A percentile compares a stretch with the other conserved stretches of the same genome.
Conservation (phyloP, 164 flowering plant species). For the Cinnamomum micranthum region DNA sequence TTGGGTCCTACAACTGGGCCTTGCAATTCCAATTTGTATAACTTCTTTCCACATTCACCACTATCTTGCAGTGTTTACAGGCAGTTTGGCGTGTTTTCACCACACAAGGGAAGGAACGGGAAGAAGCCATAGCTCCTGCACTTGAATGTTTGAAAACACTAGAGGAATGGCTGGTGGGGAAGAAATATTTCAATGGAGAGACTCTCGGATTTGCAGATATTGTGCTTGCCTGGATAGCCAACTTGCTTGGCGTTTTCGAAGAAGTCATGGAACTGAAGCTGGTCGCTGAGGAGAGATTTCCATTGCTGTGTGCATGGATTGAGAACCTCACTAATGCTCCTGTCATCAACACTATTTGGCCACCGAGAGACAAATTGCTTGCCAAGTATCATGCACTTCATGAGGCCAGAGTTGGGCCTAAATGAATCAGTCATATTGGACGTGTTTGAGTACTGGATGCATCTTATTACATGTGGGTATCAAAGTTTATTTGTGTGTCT, state of each 20-base stretch:
- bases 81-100: background rate
- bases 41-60: too few species aligned
- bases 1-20: too few species aligned
- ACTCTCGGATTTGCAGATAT: background rate
- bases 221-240: background rate
- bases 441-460: too few species aligned
- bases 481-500: background rate
- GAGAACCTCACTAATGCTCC: background rate
- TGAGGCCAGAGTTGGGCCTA: background rate
- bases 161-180: background rate
- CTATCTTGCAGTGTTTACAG: background rate
- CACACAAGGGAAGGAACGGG: background rate
- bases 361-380: conserved; percentile 1
- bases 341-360: background rate
- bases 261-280: background rate
- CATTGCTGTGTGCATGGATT: background rate
- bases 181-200: conserved; percentile 1
- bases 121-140: conserved; percentile 2
- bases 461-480: background rate
- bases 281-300: background rate
- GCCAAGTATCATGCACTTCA: background rate
- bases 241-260: background rate
- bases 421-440: background rate
- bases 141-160: background rate
- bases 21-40: too few species aligned